Base-by-base conservation (phyloP, 2,329 filamentous ascomycete species). In the Meredithiella fracta region DNA sequence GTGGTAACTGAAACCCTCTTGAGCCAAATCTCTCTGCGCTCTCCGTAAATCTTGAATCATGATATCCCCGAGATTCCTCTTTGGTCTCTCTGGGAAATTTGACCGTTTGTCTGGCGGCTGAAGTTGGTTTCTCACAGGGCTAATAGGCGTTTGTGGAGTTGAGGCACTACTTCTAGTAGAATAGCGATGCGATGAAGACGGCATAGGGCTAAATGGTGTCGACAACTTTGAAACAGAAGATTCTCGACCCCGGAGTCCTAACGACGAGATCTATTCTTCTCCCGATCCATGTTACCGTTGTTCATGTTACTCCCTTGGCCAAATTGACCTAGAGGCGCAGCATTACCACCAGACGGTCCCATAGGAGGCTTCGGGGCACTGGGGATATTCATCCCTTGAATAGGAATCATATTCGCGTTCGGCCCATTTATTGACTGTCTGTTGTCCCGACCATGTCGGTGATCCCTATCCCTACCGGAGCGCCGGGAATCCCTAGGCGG, bases 241-340 rank as follows among this genome's bases (percentile, higher is more conserved):
- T 11, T 15, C 25, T 17, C n/a, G 26, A 51, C n/a, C 15, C 40
- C 44, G 50, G 20, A 25, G 29, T 56, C 37, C 50, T 63, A 64
- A 42, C 67, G 63, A 37, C 67, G 66, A 20, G 62, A 59, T 25
- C 68, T 66, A 11, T 67, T 65, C 49, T 70, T 68, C 54, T 69
- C 67, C 54, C 66, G 63, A 26, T 56, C 54, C 2, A 56, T 60
- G n/a, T 61, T 60, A 22, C 67, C 66, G 1, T 60, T 62, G 8
- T 63, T 66, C 37, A 65, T 66, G 17, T 40, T 31, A 25, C 54
- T 50, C 15, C 51, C 34, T n/a, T 49, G 44, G 9, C 25, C 25
- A 11, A 15, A n/a, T n/a, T 52, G n/a, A 20, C 51, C 51, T 7
- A 59, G 55, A 15, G 57, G 57, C n/a, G 57, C 57, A 11, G 57